Conservation (phyloP, 2,329 filamentous ascomycete species). For the Graphiopsis chlorocephala region DNA sequence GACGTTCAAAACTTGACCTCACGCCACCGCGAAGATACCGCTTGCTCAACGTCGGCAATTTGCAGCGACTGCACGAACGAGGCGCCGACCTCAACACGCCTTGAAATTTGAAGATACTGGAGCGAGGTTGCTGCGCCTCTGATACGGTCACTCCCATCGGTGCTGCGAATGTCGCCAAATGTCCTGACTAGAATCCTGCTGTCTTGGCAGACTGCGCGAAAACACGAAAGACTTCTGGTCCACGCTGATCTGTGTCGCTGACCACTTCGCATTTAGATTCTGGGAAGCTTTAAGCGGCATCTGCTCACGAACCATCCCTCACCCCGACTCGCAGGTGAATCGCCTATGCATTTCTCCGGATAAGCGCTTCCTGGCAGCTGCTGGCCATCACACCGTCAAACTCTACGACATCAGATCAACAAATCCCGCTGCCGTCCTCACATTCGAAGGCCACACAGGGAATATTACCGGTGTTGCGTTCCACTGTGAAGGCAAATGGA, state of each 20-base stretch:
- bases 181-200: neutral
- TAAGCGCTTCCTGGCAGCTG: slow-evolving; percentile 88
- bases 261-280: slow-evolving; percentile 59
- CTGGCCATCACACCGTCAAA: slow-evolving; percentile 82
- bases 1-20: neutral
- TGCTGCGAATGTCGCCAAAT: too few relatives aligned
- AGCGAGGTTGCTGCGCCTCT: too few relatives aligned
- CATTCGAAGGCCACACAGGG: slow-evolving; percentile 91
- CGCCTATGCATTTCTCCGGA: slow-evolving; percentile 97
- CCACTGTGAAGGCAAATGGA: slow-evolving; percentile 99
- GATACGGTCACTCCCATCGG: too few relatives aligned
- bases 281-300: slow-evolving; percentile 98
- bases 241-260: neutral
- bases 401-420: slow-evolving; percentile 98
- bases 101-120: too few relatives aligned
- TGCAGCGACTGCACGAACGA: too few relatives aligned
- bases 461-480: slow-evolving; percentile 97
- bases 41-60: neutral
- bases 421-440: slow-evolving; percentile 90
- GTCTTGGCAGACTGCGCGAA: neutral
- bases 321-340: slow-evolving; percentile 97
- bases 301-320: slow-evolving; percentile 95
- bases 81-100: too few relatives aligned
- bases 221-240: neutral
- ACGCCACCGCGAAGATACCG: neutral